Base-by-base conservation (phyloP, 768 basidiomycete species). In the Clitopilus hobsonii region DNA sequence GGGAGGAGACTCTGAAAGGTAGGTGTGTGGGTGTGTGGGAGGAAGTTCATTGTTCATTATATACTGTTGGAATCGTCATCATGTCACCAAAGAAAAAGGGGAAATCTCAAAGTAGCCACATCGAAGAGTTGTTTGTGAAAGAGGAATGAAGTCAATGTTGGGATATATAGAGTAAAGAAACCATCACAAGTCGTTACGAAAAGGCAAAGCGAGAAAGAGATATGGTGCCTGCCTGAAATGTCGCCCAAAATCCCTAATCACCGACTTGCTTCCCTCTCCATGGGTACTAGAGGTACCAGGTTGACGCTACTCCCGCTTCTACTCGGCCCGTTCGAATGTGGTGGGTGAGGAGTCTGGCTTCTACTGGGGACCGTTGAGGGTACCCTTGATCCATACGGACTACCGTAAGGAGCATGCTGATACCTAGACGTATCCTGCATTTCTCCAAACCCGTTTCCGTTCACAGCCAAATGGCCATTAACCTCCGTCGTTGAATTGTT, bases 331-430 rank as follows among this genome's bases (percentile, higher is more conserved):
- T 45, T 45, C 22, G 41, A 45, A 8, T 16, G 14, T 18, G 61
- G 62, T 49, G 57, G 59, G 16, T 60, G 55, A 23, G 67, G 63
- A 27, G 65, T 71, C n/a, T 70, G 65, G 1, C 66, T 66, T 22
- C 70, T 61, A 36, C 70, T 69, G n/a, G 72, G 70, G 27, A 66
- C 59, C 49, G 67, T 60, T 7, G 70, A 71, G 24, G 67, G 66
- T 5, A 63, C 59, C 27, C 71, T 63, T 23, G 74, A 74, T 5
- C 72, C 60, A 55, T 71, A 77, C 41, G 77, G 77, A 20, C 72
- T 74, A 4, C 73, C 74, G 59, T 74, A 76, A 16, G 73, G 74
- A 26, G 72, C 71, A 45, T 68, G 69, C 27, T 72, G 67, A 56
- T 73, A 72, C 61, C 71, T 64, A 53, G 58, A 20, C n/a, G 73